A percentile compares a stretch with the other conserved stretches of the same genome.
phyloP scores from a whole-genome alignment of 1,284 basidiomycete species.

The Cerrena zonata region DNA sequence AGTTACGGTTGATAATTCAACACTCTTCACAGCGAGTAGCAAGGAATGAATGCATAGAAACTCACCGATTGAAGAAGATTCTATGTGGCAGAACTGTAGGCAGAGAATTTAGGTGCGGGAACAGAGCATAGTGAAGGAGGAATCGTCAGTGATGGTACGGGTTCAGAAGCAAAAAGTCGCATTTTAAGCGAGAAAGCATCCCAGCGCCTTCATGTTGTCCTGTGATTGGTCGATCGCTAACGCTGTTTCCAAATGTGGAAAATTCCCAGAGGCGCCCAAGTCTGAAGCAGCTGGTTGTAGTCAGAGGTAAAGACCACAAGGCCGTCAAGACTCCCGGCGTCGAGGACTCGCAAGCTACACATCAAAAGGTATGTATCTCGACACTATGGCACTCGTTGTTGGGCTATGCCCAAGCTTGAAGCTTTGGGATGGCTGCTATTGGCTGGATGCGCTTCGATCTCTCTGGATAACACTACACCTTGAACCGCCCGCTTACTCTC shows the following conservation, averaged over 20 bases:
- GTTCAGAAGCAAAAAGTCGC: neutral
- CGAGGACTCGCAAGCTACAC: constrained; percentile 11
- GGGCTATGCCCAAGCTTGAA: neutral
- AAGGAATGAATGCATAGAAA: constrained; percentile 1
- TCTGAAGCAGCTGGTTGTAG: neutral
- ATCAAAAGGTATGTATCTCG: constrained; percentile 20
- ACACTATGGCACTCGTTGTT: neutral
- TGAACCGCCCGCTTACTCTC: constrained; percentile 8
- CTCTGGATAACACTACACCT: constrained; percentile 14
- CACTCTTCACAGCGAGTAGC: constrained; percentile 59
- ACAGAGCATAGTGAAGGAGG: no score
- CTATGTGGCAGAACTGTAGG: neutral
- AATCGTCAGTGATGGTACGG: neutral
- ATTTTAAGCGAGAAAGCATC: neutral
- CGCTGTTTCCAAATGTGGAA: neutral
- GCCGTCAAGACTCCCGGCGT: constrained; percentile 14
- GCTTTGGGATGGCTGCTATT: constrained; percentile 1
- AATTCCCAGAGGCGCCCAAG: neutral
- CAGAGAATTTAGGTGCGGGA: neutral
- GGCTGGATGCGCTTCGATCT: constrained; percentile 20
- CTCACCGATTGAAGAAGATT: neutral
- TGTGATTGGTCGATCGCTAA: neutral
- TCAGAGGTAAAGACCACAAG: constrained; percentile 1
- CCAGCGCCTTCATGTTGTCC: neutral
- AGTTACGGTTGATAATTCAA: constrained; percentile 67